A percentile compares a stretch with the other conserved stretches of the same genome.
Evolutionary conservation across 1,284 basidiomycete genomes (phyloP).

Genomic region (Apiotrichum sp.): DNA sequence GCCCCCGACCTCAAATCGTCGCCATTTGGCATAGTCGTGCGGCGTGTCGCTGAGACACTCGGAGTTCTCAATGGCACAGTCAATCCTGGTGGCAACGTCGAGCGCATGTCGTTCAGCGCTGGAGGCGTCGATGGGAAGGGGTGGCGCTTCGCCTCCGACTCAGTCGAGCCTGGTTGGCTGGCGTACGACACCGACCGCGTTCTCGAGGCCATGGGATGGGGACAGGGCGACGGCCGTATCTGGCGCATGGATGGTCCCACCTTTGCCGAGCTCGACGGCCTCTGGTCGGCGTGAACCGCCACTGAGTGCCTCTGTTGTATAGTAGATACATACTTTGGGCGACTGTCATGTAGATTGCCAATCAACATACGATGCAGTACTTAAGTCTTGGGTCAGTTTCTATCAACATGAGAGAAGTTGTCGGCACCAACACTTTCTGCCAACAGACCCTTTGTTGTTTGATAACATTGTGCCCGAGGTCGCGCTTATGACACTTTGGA

Average conservation of each 20-base stretch:
- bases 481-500: too few species aligned
- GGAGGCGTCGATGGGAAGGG: slow-evolving; percentile 63
- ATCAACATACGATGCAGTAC: too few species aligned
- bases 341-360: too few species aligned
- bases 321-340: too few species aligned
- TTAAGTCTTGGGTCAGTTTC: too few species aligned
- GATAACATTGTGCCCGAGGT: too few species aligned
- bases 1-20: slow-evolving; percentile 52
- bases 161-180: slow-evolving; percentile 66
- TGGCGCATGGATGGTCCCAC: slow-evolving; percentile 28
- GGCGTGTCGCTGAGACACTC: slow-evolving; percentile 74
- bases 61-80: slow-evolving; percentile 68
- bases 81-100: slow-evolving; percentile 22
- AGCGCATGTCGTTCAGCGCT: slow-evolving; percentile 47
- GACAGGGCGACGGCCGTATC: slow-evolving; percentile 15
- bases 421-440: too few species aligned
- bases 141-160: slow-evolving; percentile 63
- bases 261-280: slow-evolving; percentile 36
- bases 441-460: too few species aligned
- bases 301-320: too few species aligned
- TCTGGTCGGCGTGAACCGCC: slow-evolving; percentile 19
- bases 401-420: too few species aligned
- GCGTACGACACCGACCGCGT: slow-evolving; percentile 63
- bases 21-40: slow-evolving; percentile 59
- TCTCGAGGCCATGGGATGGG: slow-evolving; percentile 37